phyloP scores from a whole-genome alignment of 768 basidiomycete species.

The Tubosaeta sp. region DNA sequence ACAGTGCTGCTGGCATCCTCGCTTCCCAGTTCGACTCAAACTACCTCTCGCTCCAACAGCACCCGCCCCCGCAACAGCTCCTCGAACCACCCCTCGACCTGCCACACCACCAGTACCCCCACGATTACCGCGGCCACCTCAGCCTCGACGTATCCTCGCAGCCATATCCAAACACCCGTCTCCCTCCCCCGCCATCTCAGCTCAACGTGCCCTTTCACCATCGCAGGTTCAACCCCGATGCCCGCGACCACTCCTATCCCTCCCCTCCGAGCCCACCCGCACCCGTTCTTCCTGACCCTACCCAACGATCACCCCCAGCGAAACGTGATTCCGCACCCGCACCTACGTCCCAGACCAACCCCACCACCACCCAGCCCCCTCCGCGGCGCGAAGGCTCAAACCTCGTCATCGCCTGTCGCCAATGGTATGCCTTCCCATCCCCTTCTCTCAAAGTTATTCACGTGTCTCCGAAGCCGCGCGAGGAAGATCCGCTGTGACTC shows the following conservation, averaged over 20 bases:
- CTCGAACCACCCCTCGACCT: constrained; percentile 43
- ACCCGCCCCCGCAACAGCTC: constrained; percentile 39
- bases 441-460: constrained; percentile 25
- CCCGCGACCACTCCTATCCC: constrained; percentile 36
- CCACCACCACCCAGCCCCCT: constrained; percentile 23
- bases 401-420: constrained; percentile 79
- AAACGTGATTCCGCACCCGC: constrained; percentile 44
- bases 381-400: constrained; percentile 57
- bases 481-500: constrained; percentile 88
- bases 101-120: constrained; percentile 33
- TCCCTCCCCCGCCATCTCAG: constrained; percentile 32
- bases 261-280: constrained; percentile 29
- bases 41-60: constrained; percentile 36
- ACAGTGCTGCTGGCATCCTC: constrained; percentile 45
- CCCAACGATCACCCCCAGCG: constrained; percentile 33
- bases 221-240: constrained; percentile 33
- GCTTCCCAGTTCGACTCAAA: constrained; percentile 50
- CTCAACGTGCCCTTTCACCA: constrained; percentile 22
- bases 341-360: constrained; percentile 25
- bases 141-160: constrained; percentile 42
- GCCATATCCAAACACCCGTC: constrained; percentile 39
- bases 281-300: constrained; percentile 18
- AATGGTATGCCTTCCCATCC: constrained; percentile 56
- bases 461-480: constrained; percentile 56
- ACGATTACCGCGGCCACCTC: constrained; percentile 48